Evolutionary conservation across 2,329 filamentous ascomycete genomes (phyloP).

Genomic region (Diaporthe helianthi): DNA sequence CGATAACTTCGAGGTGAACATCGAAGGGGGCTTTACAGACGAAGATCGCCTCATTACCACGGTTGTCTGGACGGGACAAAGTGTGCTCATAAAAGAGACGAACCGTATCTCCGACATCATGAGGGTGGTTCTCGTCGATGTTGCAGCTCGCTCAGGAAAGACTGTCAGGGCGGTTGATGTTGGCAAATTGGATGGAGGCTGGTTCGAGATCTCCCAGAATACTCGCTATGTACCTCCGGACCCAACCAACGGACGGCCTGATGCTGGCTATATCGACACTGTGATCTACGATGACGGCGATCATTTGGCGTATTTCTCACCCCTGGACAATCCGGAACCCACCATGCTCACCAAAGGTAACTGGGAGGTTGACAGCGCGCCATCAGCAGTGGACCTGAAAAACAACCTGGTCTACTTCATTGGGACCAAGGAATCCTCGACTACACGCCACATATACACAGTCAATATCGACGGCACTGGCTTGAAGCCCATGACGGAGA

Average conservation of each 20-base stretch:
- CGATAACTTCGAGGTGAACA: conserved; percentile 80
- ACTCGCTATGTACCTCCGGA: conserved; percentile 89
- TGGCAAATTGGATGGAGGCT: conserved; percentile 87
- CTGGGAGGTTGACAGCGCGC: conserved; percentile 91
- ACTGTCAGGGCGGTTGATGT: conserved; percentile 83
- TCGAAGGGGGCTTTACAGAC: conserved; percentile 78
- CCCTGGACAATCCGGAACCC: conserved; percentile 82
- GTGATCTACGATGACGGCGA: conserved; percentile 87
- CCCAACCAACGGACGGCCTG: conserved; percentile 71
- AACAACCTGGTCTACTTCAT: conserved; percentile 92
- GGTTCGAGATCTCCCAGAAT: conserved; percentile 92
- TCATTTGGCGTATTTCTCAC: conserved; percentile 92
- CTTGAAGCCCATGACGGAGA: conserved; percentile 77
- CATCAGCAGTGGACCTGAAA: conserved; percentile 82
- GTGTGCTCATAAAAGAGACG: conserved; percentile 87
- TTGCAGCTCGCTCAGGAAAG: conserved; percentile 73
- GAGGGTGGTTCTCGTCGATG: conserved; percentile 86
- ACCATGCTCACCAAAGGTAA: conserved; percentile 84
- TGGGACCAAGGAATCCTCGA: conserved; percentile 84
- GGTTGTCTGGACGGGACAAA: conserved; percentile 86
- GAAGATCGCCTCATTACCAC: conserved; percentile 91
- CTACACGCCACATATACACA: conserved; percentile 89
- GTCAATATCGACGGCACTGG: conserved; percentile 83
- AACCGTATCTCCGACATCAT: conserved; percentile 94
- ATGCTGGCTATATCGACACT: conserved; percentile 94